phyloP scores from a whole-genome alignment of 345 rosid species.

The Melastoma malabathricum region DNA sequence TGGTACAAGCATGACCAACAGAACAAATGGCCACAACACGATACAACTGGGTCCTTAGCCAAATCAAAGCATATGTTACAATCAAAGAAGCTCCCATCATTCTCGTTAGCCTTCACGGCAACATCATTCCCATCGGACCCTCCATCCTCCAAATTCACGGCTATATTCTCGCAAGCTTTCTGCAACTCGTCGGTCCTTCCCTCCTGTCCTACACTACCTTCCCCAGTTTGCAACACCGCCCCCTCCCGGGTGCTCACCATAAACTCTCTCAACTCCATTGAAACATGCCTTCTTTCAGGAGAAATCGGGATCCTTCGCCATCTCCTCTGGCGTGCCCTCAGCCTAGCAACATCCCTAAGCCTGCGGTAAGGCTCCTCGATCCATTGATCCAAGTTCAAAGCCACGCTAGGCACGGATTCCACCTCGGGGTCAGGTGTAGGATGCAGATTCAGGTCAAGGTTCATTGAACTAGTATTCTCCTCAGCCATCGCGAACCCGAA shows the following conservation, averaged over 20 bases:
- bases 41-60: constrained; percentile 82
- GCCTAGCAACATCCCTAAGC: constrained; percentile 52
- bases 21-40: constrained; percentile 89
- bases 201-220: constrained; percentile 5
- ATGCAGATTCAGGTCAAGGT: constrained; percentile 90
- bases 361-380: constrained; percentile 33
- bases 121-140: constrained; percentile 30
- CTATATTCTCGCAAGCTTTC: constrained; percentile 28
- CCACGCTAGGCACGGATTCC: constrained; percentile 22
- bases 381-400: constrained; percentile 51
- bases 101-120: constrained; percentile 37
- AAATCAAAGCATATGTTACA: constrained; percentile 80
- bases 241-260: constrained; percentile 30
- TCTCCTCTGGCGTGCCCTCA: constrained; percentile 38
- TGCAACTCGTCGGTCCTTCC: constrained; percentile 72
- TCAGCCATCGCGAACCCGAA: constrained; percentile 42
- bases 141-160: constrained; percentile 22
- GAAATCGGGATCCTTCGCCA: constrained; percentile 36
- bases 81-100: constrained; percentile 65
- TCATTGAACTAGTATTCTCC: constrained; percentile 68
- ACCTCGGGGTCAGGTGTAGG: constrained; percentile 62
- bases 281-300: constrained; percentile 25
- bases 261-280: constrained; percentile 49
- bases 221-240: constrained; percentile 62
- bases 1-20: constrained; percentile 90